Evolutionary conservation across 2,329 filamentous ascomycete genomes (phyloP).

Genomic region (Penicillium brasilianum): DNA sequence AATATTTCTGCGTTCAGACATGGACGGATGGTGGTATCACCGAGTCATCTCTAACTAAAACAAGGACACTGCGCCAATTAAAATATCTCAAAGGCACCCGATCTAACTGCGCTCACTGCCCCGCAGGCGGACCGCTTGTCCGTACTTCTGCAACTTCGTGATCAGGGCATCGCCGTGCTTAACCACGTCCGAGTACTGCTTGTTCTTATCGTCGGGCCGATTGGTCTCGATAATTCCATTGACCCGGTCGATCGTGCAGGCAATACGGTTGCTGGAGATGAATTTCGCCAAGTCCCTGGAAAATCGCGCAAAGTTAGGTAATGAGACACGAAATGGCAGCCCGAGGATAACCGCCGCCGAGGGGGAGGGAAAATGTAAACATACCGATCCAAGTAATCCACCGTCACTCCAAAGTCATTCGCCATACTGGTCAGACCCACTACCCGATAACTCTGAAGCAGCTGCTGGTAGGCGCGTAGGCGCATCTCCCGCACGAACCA

Average conservation of each 20-base stretch:
- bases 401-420: constrained; percentile 91
- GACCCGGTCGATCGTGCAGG: constrained; percentile 96
- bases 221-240: constrained; percentile 98
- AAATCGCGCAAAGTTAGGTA: constrained; percentile 26
- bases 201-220: constrained; percentile 98
- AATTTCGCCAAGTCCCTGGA: constrained; percentile 90
- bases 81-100: neutral
- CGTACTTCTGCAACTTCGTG: constrained; percentile 99
- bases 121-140: constrained; percentile 89
- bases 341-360: neutral
- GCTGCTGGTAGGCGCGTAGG: constrained; percentile 91
- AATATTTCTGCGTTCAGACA: constrained; percentile 15
- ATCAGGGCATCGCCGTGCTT: constrained; percentile 97
- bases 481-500: constrained; percentile 99
- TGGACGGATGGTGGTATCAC: constrained; percentile 13
- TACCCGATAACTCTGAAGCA: constrained; percentile 95
- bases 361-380: constrained; percentile 34
- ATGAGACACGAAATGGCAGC: neutral
- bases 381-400: constrained; percentile 94
- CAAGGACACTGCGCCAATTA: neutral
- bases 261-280: constrained; percentile 90
- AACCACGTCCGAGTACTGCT: constrained; percentile 97
- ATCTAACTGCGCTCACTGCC: constrained; percentile 85
- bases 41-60: constrained; percentile 12
- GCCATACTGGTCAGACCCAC: constrained; percentile 98